Evolutionary conservation across 1,139 yeast genomes (phyloP), one percentile per base, ranked within the genome.

Genomic region (Chernovozyma aurita): DNA sequence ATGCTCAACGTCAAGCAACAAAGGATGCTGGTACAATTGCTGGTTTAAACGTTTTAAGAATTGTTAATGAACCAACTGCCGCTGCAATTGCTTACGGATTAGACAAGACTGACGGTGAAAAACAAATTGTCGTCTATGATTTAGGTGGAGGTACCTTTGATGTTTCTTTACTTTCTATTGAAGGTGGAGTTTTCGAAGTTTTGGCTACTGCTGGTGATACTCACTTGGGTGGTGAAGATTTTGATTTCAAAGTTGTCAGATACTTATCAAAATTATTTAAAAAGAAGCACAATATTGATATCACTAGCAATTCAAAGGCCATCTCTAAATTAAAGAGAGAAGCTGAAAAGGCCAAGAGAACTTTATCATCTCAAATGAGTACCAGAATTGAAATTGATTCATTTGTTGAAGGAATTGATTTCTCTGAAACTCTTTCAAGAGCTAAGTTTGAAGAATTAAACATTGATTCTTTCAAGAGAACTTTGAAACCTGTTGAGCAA

Each of bases 71-170:
- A 73, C 97, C 97, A 46, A 90, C 97, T 39, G 97, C 97, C 35
- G 97, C 97, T 44, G 97, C 97, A 41, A 87, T 90, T 63, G 97
- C 97, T 44, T 90, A 90, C 68, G 97, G 97, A 50, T 77, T 90
- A 55, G 97, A 90, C 69, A 84, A 85, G 65, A 74, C 84, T 47
- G 65, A 64, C 39, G 64, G 62, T 35, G 76, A 70, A 57, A 70
- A 65, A 52, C 73, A 69, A 57, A 70, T 70, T 43, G 62, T 70
- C 55, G 73, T 70, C 42, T 70, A 67, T 53, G 76, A 70, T 57
- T 68, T 70, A 56, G 76, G 76, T 67, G 76, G 76, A 43, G 76
- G 76, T 61, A 70, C 76, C 49, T 70, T 70, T 53, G 76, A 70
- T 63, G 76, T 70, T 32, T 70, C 76, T 32, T 58, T 70, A 41